A percentile compares a stretch with the other conserved stretches of the same genome.
Conservation (phyloP, 371 early-diverging fungal genomes). For the Sporodiniella umbellata region DNA sequence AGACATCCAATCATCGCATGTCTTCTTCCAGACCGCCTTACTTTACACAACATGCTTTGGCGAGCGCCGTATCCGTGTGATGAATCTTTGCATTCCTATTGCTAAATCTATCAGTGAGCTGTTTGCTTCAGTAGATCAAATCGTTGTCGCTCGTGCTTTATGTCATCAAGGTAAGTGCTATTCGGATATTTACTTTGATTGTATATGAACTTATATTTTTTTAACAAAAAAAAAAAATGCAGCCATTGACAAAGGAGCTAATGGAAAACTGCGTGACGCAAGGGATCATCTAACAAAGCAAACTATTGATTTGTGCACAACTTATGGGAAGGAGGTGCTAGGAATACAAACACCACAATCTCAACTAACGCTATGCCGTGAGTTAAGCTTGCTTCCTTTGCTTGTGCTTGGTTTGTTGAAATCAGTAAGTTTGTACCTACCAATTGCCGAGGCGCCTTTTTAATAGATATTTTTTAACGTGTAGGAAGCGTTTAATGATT, state of each 20-base stretch:
- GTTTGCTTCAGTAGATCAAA: slow-evolving; percentile 67
- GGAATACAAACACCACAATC: slow-evolving; percentile 41
- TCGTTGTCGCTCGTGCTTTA: slow-evolving; percentile 59
- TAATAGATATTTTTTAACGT: background rate
- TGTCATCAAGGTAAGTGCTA: slow-evolving; percentile 62
- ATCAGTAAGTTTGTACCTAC: slow-evolving; percentile 16
- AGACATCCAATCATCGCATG: slow-evolving; percentile 56
- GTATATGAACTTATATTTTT: too few species aligned
- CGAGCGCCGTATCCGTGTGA: slow-evolving; percentile 82
- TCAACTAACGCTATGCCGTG: slow-evolving; percentile 62
- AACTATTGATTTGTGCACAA: slow-evolving; percentile 55
- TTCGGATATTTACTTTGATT: background rate
- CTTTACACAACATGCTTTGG: slow-evolving; percentile 71
- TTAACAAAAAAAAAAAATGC: too few species aligned
- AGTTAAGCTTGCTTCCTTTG: slow-evolving; percentile 66
- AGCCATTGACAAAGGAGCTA: slow-evolving; percentile 59
- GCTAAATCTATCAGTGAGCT: slow-evolving; percentile 68
- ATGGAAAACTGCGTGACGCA: slow-evolving; percentile 70
- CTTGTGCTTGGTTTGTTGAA: slow-evolving; percentile 66
- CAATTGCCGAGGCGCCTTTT: background rate
- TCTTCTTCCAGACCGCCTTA: slow-evolving; percentile 87
- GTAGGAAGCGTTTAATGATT: slow-evolving; percentile 43
- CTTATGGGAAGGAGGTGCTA: slow-evolving; percentile 55
- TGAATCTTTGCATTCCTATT: slow-evolving; percentile 78
- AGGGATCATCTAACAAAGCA: slow-evolving; percentile 68